Base-by-base conservation (phyloP, 2,329 filamentous ascomycete genomes). In the Didymellaceae sp. region DNA sequence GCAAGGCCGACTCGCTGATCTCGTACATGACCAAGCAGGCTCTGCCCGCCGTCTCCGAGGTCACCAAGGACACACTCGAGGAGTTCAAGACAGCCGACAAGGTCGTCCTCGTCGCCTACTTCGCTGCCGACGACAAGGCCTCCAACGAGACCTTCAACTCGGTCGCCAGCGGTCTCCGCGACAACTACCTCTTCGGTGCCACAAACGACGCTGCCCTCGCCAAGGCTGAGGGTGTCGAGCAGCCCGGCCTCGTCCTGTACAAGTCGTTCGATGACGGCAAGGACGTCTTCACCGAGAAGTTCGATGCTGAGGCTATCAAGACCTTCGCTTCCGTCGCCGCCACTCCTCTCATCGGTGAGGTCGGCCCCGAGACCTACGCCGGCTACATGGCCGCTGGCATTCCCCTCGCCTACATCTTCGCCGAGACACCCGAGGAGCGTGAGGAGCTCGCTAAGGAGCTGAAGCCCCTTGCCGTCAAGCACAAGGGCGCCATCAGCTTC, bases 21-120 rank as follows among this genome's bases (percentile, higher is more conserved):
- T 88, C 86, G 20, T 97, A 96, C 83, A 99, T 99, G 94, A 88
- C 91, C 75, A 99, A 97, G 85, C 94, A 97, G 80, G 90, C 90
- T 20, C 85, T 99, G 54, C 94, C 94, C 45, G 89, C 94, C 59
- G 92, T 99, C 59, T 97, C 94, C 5, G 71, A 83, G 59, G 83
- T 99, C 53, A 87, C 84, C 66, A 86, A 88, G 75, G 90, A 93
- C 61, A 91, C 87, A 53, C 80, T 97, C 46, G 90, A 92, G 73
- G 92, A 96, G 67, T 96, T 99, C 87, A 97, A 97, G 87, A 93
- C 88, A 54, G 86, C 92, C 73, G 94, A 99, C 80, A 96, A 97
- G 82, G 91, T 97, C 58, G 93, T 97, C 54, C 77, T 97, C 47
- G 86, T 99, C 58, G 93, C 87, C 63, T 99, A 92, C 83, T 84